Conservation (phyloP, 2,329 filamentous ascomycete genomes). For the Alternaria postmessia region DNA sequence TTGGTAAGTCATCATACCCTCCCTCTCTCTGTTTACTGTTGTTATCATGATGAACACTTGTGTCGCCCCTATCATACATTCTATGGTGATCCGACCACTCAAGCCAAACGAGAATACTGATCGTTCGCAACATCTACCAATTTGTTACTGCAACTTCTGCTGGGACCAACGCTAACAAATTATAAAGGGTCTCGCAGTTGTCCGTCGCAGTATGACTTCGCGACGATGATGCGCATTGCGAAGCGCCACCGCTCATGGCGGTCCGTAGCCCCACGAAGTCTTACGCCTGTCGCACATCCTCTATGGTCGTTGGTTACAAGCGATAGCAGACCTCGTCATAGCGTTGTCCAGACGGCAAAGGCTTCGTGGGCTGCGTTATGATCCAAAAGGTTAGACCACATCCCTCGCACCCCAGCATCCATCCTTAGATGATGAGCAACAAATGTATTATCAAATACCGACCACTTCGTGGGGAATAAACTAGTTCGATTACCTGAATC, state of each 20-base stretch:
- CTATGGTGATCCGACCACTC: slow-evolving; percentile 51
- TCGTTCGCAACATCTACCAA: slow-evolving; percentile 20
- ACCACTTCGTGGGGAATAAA: slow-evolving; percentile 48
- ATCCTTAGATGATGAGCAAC: slow-evolving; percentile 47
- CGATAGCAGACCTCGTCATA: neutral
- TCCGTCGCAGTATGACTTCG: neutral
- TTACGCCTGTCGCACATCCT: neutral
- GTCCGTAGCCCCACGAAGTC: slow-evolving; percentile 8
- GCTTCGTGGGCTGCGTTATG: slow-evolving; percentile 26
- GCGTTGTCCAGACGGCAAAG: neutral
- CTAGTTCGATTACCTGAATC: slow-evolving; percentile 53
- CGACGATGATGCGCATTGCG: neutral
- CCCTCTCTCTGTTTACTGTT: slow-evolving; percentile 8
- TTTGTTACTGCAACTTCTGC: slow-evolving; percentile 9
- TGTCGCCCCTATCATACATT: slow-evolving; percentile 53
- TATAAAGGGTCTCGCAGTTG: slow-evolving; percentile 3
- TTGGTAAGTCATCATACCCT: slow-evolving; percentile 39
- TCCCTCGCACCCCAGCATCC: slow-evolving; percentile 6
- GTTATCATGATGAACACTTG: slow-evolving; percentile 46
- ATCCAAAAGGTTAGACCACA: slow-evolving; percentile 26
- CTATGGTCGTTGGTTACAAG: slow-evolving; percentile 4
- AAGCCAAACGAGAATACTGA: slow-evolving; percentile 53
- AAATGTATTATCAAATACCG: slow-evolving; percentile 52
- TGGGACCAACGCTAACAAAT: slow-evolving; percentile 30
- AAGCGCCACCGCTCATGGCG: neutral